Evolutionary conservation across 495 filamentous ascomycete genomes (phyloP).

Genomic region (Achaetomiella virescens): DNA sequence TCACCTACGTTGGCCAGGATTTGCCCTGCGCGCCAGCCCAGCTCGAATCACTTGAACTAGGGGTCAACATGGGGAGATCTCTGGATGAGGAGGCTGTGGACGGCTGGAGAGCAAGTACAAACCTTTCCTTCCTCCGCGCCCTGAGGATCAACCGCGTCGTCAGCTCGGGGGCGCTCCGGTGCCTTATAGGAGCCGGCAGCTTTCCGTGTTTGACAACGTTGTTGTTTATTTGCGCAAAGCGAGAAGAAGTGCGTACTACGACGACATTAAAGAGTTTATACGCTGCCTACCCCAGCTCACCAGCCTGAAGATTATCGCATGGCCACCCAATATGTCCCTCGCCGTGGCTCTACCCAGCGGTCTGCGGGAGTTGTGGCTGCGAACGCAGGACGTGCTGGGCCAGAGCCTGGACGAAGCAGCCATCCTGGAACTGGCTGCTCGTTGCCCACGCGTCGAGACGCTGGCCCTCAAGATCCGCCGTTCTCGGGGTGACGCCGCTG

Average conservation of each 20-base stretch:
- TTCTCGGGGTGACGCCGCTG: not conserved
- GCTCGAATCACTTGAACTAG: not conserved
- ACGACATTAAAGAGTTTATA: not conserved
- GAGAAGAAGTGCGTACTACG: not conserved
- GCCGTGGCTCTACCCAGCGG: not conserved
- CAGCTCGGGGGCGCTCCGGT: not conserved
- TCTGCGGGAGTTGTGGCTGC: not conserved
- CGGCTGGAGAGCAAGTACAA: not conserved
- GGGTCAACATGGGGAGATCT: too few species aligned
- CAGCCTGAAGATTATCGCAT: not conserved
- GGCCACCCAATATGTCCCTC: not conserved
- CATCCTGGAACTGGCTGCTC: not conserved
- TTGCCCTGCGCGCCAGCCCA: not conserved
- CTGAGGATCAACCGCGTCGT: not conserved
- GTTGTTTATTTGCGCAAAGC: not conserved
- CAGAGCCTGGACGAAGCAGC: not conserved
- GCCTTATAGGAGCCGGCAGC: not conserved
- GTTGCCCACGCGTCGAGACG: not conserved
- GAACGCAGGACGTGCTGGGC: not conserved
- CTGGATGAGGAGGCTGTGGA: not conserved
- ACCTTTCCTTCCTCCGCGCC: not conserved
- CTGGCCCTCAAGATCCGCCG: not conserved
- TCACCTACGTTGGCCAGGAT: not conserved
- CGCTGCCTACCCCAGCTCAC: not conserved
- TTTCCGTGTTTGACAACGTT: not conserved